phyloP scores from a whole-genome alignment of 2,329 filamentous ascomycete genomes.

The Clonostachys rhizophaga region DNA sequence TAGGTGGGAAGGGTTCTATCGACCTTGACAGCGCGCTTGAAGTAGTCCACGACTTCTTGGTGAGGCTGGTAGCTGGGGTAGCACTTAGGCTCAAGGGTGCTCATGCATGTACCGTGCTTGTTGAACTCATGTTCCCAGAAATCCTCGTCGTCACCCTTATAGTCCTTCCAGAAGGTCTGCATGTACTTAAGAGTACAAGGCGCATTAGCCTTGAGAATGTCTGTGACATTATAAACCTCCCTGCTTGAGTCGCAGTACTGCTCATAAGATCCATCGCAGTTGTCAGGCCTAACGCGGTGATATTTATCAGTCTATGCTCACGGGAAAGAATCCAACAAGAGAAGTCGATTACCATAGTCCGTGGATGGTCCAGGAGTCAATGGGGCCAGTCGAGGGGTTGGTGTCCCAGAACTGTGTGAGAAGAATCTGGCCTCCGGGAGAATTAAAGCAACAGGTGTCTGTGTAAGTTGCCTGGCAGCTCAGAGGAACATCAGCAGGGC shows the following conservation, averaged over 20 bases:
- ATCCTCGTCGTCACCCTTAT: constrained; percentile 54
- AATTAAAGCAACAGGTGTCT: constrained; percentile 68
- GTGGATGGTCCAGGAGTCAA: constrained; percentile 71
- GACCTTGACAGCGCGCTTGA: constrained; percentile 58
- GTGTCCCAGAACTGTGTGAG: constrained; percentile 78
- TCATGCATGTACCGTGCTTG: constrained; percentile 70
- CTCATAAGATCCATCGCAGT: constrained; percentile 67
- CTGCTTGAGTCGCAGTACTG: constrained; percentile 58
- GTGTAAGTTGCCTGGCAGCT: constrained; percentile 51
- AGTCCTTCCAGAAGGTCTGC: constrained; percentile 68
- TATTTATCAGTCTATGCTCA: neutral
- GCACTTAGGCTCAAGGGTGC: constrained; percentile 62
- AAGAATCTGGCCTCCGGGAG: constrained; percentile 61
- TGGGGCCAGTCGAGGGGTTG: constrained; percentile 56
- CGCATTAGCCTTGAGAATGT: constrained; percentile 50
- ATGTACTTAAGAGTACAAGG: constrained; percentile 60
- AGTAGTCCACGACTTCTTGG: constrained; percentile 66
- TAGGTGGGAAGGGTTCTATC: constrained; percentile 66
- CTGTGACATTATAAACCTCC: constrained; percentile 59
- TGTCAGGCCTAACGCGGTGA: constrained; percentile 37
- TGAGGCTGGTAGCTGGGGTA: constrained; percentile 55
- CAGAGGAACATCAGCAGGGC: constrained; percentile 32
- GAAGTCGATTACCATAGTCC: constrained; percentile 44
- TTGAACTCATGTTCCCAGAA: constrained; percentile 74
- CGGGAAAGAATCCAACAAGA: neutral